Evolutionary conservation across 1,284 basidiomycete genomes (phyloP).

Genomic region (Irpex sp.): DNA sequence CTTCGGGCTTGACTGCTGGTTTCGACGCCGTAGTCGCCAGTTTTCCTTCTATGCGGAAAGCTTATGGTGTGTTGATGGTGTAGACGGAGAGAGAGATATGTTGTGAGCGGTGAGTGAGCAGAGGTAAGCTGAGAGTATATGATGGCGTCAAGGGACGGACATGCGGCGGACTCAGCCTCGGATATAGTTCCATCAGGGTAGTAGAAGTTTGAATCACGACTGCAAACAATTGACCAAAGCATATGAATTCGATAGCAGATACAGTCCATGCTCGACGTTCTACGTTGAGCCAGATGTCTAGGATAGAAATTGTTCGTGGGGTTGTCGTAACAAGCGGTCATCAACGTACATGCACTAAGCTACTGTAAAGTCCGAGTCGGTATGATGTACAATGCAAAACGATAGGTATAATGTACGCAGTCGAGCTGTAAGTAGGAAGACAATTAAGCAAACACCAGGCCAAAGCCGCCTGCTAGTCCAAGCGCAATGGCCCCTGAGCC

Average conservation of each 20-base stretch:
- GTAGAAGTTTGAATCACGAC: not conserved
- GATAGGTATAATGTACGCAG: not conserved
- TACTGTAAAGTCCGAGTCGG: not conserved
- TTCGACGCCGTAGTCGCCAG: not conserved
- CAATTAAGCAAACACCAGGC: slow-evolving; percentile 18
- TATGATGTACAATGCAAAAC: not conserved
- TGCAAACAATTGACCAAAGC: not conserved
- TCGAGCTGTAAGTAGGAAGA: not conserved
- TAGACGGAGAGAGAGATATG: not conserved
- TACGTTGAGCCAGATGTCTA: not conserved
- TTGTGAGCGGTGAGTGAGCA: too few species aligned
- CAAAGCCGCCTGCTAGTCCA: slow-evolving; percentile 31
- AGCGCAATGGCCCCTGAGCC: slow-evolving; percentile 14
- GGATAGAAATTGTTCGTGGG: not conserved
- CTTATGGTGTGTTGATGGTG: not conserved
- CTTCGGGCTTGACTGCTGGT: not conserved
- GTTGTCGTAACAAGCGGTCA: not conserved
- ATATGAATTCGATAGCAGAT: not conserved
- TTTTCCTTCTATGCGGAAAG: not conserved
- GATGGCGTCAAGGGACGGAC: not conserved
- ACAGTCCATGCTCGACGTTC: not conserved
- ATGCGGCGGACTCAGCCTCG: not conserved
- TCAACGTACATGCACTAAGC: not conserved
- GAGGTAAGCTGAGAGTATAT: not conserved
- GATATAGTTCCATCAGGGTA: too few species aligned